Conservation (phyloP, 2,329 filamentous ascomycete genomes). For the Thielaviopsis ethacetica region DNA sequence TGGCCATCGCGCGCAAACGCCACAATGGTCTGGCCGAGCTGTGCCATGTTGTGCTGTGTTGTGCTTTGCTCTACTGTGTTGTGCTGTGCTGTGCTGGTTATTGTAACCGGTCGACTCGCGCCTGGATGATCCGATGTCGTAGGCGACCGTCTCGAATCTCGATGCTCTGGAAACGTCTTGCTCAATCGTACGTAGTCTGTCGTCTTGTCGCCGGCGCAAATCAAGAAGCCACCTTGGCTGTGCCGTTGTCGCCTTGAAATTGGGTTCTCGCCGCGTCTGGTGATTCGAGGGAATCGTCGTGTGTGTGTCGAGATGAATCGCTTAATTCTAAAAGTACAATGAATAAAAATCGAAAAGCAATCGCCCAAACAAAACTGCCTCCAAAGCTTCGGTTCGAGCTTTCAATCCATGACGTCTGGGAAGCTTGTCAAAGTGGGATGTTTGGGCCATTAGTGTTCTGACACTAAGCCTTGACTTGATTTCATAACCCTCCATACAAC, state of each 20-base stretch:
- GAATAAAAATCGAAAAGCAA: neutral
- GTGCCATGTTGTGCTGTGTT: conserved; percentile 4
- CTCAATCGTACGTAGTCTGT: too few relatives aligned
- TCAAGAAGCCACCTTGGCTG: neutral
- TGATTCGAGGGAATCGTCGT: too few relatives aligned
- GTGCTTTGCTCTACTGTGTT: neutral
- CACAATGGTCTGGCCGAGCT: conserved; percentile 24
- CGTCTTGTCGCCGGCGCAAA: neutral
- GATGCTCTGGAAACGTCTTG: too few relatives aligned
- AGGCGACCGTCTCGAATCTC: too few relatives aligned
- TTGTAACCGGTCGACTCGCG: too few relatives aligned
- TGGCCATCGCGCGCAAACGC: conserved; percentile 24
- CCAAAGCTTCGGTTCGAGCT: neutral
- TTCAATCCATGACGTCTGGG: conserved; percentile 6
- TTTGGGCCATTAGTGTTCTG: conserved; percentile 1
- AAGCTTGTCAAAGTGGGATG: conserved; percentile 3
- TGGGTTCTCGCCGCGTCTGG: neutral
- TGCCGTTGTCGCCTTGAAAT: neutral
- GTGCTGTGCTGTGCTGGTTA: too few relatives aligned
- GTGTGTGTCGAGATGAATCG: neutral
- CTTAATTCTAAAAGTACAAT: neutral
- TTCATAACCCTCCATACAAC: neutral
- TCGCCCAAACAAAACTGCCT: neutral
- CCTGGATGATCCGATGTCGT: too few relatives aligned
- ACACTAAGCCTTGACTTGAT: neutral